Conservation (phyloP, 176 grass and related monocot species). For the Hsuehochloa calcarea region DNA sequence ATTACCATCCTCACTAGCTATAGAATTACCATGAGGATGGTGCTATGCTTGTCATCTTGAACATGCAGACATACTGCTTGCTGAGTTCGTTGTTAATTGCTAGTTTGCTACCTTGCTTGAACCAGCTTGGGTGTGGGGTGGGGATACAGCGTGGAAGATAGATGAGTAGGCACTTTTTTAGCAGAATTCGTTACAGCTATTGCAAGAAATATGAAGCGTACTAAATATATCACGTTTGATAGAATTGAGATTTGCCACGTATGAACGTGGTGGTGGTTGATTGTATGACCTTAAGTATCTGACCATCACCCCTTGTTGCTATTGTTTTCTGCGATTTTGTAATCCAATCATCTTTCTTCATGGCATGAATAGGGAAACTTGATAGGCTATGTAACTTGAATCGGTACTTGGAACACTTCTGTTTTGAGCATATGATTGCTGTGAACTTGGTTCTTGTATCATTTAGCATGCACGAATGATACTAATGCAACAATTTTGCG, state of each 20-base stretch:
- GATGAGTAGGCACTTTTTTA: not conserved
- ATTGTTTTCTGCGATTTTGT: not conserved
- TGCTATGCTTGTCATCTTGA: not conserved
- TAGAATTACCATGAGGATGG: not conserved
- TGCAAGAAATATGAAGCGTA: not conserved
- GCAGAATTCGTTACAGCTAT: not conserved
- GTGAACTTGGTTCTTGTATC: not conserved
- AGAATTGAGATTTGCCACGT: not conserved
- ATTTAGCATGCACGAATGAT: not conserved
- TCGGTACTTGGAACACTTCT: not conserved
- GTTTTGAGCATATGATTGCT: conserved; percentile 15
- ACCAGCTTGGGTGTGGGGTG: not conserved
- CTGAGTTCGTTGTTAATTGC: not conserved
- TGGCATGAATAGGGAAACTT: not conserved
- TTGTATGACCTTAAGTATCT: not conserved
- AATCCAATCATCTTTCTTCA: not conserved
- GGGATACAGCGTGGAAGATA: not conserved
- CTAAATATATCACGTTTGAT: not conserved
- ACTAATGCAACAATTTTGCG: not conserved
- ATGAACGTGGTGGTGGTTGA: not conserved
- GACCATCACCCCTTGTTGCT: not conserved
- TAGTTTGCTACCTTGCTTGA: not conserved
- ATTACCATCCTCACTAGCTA: not conserved
- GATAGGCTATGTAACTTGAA: not conserved
- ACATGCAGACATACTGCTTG: no score